phyloP scores from a whole-genome alignment of 345 rosid genomes.

The Citrus australasica region DNA sequence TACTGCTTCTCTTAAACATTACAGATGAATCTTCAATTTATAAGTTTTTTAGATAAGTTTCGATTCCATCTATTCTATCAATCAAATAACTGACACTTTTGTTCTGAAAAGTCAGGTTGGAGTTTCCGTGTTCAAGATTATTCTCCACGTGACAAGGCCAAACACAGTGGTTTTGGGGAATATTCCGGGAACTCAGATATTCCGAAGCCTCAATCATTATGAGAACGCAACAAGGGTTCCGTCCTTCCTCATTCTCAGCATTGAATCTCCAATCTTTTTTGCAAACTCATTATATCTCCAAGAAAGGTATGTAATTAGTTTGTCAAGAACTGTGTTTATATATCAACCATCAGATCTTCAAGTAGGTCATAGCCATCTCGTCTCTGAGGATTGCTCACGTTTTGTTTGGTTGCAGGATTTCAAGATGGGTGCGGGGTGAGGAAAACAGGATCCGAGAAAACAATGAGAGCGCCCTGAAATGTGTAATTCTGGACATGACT shows the following conservation, averaged over 20 bases:
- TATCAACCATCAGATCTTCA: not conserved
- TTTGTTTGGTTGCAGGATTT: conserved; percentile 2
- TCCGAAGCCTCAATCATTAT: conserved; percentile 3
- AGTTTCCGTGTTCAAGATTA: conserved; percentile 21
- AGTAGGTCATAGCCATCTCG: not conserved
- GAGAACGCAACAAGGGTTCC: conserved; percentile 14
- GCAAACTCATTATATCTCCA: conserved; percentile 24
- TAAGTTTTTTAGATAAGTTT: too few species aligned
- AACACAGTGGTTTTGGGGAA: conserved; percentile 20
- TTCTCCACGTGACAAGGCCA: conserved; percentile 23
- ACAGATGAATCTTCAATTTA: too few species aligned
- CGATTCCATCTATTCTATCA: too few species aligned
- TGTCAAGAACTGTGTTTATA: not conserved
- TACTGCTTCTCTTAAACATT: not conserved
- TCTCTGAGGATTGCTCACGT: not conserved
- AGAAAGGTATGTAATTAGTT: conserved; percentile 18
- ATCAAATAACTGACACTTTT: not conserved
- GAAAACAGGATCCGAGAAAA: conserved; percentile 9
- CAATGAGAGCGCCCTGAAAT: not conserved
- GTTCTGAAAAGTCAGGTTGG: conserved; percentile 12
- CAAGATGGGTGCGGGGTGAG: conserved; percentile 23
- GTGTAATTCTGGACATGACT: conserved; percentile 16
- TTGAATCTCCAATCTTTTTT: conserved; percentile 23
- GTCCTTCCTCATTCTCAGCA: conserved; percentile 12
- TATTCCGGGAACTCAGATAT: conserved; percentile 22